A percentile compares a stretch with the other conserved stretches of the same genome.
phyloP scores from a whole-genome alignment of 495 filamentous ascomycete genomes.

The Friedmanniomyces simplex region DNA sequence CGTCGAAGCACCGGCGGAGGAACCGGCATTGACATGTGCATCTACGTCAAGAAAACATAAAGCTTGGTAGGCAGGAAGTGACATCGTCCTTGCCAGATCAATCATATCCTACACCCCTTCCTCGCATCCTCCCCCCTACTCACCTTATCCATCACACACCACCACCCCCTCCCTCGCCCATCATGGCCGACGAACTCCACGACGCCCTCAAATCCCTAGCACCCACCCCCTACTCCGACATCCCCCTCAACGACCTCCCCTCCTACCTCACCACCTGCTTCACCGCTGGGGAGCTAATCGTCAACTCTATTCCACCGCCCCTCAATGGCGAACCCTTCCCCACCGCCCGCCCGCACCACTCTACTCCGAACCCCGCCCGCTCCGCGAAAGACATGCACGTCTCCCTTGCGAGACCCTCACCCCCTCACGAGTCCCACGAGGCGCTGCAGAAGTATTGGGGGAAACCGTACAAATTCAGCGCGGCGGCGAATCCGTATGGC shows the following conservation, averaged over 20 bases:
- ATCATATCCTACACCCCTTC: too few relatives aligned
- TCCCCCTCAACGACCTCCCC: constrained; percentile 45
- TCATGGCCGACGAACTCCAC: constrained; percentile 40
- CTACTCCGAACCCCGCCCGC: constrained; percentile 32
- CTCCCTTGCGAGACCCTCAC: constrained; percentile 43
- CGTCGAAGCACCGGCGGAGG: too few relatives aligned
- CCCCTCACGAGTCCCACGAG: constrained; percentile 38
- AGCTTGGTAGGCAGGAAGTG: too few relatives aligned
- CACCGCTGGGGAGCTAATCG: constrained; percentile 52
- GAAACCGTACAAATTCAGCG: constrained; percentile 63
- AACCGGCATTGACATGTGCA: too few relatives aligned
- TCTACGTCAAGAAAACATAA: too few relatives aligned
- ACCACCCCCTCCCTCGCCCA: background rate
- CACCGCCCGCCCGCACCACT: constrained; percentile 30
- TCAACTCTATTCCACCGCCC: constrained; percentile 66
- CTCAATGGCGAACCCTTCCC: constrained; percentile 28
- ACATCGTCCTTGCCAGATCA: too few relatives aligned
- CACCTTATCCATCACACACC: too few relatives aligned
- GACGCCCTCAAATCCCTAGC: constrained; percentile 64
- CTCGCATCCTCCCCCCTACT: too few relatives aligned
- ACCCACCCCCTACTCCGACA: constrained; percentile 54
- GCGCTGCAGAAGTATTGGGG: constrained; percentile 71
- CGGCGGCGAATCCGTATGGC: constrained; percentile 63
- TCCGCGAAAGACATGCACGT: constrained; percentile 39
- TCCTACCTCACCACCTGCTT: constrained; percentile 52